Conservation (phyloP, 2,329 filamentous ascomycete species). For the Teratosphaeria destructans region DNA sequence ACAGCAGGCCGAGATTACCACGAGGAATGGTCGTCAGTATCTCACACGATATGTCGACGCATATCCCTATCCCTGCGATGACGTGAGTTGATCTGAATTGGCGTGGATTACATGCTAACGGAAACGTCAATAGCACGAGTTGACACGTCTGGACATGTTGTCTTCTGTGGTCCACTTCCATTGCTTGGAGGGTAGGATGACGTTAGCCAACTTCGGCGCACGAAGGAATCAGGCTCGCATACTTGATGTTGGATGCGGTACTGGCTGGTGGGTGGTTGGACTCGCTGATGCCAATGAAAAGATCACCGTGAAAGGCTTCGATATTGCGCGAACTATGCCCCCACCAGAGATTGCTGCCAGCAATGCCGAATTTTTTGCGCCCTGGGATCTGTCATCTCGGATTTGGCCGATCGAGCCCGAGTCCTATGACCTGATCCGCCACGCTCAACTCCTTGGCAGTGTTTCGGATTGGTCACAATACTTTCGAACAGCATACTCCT, state of each 20-base stretch:
- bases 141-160: not conserved
- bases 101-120: not conserved
- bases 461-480: not conserved
- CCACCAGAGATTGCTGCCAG: not conserved
- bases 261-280: conserved; percentile 40
- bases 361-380: not conserved
- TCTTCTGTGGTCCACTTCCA: not conserved
- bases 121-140: not conserved
- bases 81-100: not conserved
- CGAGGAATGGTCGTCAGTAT: not conserved
- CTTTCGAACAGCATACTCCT: not conserved
- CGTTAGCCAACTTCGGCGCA: not conserved
- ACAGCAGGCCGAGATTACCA: not conserved
- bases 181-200: not conserved
- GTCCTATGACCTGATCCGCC: conserved; percentile 52
- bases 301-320: conserved; percentile 14
- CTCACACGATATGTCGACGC: not conserved
- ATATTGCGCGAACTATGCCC: conserved; percentile 46
- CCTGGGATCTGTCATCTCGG: not conserved
- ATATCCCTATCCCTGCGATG: conserved; percentile 2
- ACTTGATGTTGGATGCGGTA: conserved; percentile 31
- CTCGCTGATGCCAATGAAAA: conserved; percentile 40
- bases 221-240: conserved; percentile 36
- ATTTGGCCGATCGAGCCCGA: not conserved
- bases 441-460: not conserved